A percentile compares a stretch with the other conserved stretches of the same genome.
These are phyloP conservation scores for Diplodia intermedia DNA, from an alignment of 2,329 filamentous ascomycete genomes.

Conservation along the genomic window DNA sequence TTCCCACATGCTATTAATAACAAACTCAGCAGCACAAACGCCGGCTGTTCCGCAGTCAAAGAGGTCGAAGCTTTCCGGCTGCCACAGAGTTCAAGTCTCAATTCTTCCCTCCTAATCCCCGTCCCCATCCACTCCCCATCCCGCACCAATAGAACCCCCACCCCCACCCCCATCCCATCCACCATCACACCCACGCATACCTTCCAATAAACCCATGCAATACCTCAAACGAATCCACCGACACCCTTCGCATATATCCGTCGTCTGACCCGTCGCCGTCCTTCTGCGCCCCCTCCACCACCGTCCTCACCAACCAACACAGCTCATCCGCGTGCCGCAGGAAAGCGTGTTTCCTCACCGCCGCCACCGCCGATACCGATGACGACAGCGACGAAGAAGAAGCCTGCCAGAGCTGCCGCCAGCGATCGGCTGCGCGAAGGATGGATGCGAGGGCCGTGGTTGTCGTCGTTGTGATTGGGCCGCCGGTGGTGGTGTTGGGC, in stretches of 20 bases:
- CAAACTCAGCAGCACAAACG: too few relatives aligned
- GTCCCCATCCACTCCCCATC: too few relatives aligned
- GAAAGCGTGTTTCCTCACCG: neutral
- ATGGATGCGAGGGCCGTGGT: neutral
- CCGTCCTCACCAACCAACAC: slow-evolving; percentile 12
- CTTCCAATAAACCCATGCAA: neutral
- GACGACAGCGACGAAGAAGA: too few relatives aligned
- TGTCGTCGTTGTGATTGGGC: too few relatives aligned
- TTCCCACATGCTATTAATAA: too few relatives aligned
- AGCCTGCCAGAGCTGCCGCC: neutral
- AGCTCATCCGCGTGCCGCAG: neutral
- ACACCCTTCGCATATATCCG: neutral
- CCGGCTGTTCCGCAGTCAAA: too few relatives aligned
- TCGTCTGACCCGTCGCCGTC: neutral
- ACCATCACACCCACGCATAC: neutral
- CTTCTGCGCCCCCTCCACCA: neutral
- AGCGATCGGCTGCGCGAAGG: neutral
- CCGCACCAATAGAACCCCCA: too few relatives aligned
- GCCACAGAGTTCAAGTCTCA: too few relatives aligned
- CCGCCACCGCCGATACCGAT: neutral
- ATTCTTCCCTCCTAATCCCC: too few relatives aligned
- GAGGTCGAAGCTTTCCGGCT: too few relatives aligned
- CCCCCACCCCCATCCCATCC: too few relatives aligned
- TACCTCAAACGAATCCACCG: neutral
- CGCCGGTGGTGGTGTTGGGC: slow-evolving; percentile 1